Evolutionary conservation across 768 basidiomycete species (phyloP).

Genomic region (Xanthoconium purpureum): DNA sequence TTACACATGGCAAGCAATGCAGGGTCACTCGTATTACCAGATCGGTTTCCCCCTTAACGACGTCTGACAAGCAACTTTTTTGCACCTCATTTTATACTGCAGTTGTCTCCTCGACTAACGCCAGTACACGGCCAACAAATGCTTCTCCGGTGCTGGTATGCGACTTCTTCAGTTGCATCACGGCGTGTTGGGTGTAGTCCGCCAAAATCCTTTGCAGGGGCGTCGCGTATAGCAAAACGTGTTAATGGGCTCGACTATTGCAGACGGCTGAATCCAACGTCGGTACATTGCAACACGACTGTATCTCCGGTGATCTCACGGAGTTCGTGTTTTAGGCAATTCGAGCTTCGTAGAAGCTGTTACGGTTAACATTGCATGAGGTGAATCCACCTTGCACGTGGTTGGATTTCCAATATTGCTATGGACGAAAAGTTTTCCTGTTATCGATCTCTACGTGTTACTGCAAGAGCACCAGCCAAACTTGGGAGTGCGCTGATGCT

Average conservation of each 20-base stretch:
- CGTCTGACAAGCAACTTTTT: too few species aligned
- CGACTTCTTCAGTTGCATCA: background rate
- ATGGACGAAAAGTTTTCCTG: background rate
- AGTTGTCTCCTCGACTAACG: too few species aligned
- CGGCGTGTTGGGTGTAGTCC: background rate
- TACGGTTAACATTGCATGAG: background rate
- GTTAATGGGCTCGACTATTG: background rate
- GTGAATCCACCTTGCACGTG: background rate
- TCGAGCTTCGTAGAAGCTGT: background rate
- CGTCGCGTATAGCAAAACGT: too few species aligned
- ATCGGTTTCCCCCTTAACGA: too few species aligned
- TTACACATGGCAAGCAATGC: too few species aligned
- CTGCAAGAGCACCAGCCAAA: background rate
- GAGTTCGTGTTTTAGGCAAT: background rate
- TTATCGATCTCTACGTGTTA: background rate
- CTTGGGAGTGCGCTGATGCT: too few species aligned
- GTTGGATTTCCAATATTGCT: background rate
- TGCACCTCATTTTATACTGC: background rate
- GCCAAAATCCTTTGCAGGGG: too few species aligned
- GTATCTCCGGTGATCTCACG: background rate
- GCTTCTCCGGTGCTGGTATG: background rate
- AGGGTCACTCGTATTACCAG: too few species aligned
- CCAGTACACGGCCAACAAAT: too few species aligned
- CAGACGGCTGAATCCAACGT: background rate
- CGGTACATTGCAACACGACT: too few species aligned